phyloP scores from a whole-genome alignment of 2,329 filamentous ascomycete species.

The Remersonia thermophila region DNA sequence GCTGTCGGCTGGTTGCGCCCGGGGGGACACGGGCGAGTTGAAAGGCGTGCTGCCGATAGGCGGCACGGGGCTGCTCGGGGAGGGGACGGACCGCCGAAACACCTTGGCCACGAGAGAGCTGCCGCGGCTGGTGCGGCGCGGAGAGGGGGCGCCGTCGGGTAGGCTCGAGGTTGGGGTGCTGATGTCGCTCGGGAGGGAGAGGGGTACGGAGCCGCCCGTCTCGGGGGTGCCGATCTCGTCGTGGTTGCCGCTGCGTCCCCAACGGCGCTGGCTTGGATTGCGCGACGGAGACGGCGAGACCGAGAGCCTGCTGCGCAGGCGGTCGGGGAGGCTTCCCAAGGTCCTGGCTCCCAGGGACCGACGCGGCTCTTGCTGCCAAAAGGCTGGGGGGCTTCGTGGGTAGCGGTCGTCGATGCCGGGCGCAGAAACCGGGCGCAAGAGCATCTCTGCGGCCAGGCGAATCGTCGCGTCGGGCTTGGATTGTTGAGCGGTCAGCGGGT shows the following conservation, averaged over 20 bases:
- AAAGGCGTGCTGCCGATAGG: too few species aligned
- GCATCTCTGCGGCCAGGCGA: background rate
- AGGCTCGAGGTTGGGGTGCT: background rate
- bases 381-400: too few species aligned
- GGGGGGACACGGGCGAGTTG: background rate
- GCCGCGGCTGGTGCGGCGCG: background rate
- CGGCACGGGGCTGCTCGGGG: too few species aligned
- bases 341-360: too few species aligned
- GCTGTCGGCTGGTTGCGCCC: background rate
- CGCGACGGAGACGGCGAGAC: too few species aligned
- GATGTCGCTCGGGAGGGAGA: slow-evolving; percentile 2
- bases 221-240: slow-evolving; percentile 1
- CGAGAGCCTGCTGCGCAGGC: too few species aligned
- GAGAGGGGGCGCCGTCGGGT: background rate
- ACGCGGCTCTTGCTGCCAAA: too few species aligned
- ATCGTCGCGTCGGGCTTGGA: background rate
- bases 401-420: background rate
- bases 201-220: slow-evolving; percentile 3
- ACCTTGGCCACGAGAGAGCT: slow-evolving; percentile 7
- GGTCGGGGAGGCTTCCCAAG: too few species aligned
- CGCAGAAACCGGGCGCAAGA: background rate
- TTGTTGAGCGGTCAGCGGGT: background rate
- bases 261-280: too few species aligned
- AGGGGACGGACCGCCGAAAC: slow-evolving; percentile 3
- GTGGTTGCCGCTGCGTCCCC: too few species aligned